Base-by-base conservation (phyloP, 305 asterid species). In the Ilex paraguariensis region DNA sequence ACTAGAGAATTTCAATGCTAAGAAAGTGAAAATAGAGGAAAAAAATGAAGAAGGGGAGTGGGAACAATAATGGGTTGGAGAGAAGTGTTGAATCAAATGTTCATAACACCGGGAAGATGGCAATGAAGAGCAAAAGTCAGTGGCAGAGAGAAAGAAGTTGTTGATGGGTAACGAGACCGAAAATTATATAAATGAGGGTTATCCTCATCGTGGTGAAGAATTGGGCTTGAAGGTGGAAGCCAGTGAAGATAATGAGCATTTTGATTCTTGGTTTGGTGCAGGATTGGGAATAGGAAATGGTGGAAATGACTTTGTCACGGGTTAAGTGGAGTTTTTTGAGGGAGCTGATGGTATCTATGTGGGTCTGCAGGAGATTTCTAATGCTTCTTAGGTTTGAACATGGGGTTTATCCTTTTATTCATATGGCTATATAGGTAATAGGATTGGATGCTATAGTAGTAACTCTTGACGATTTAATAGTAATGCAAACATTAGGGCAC, bases 111-210 rank as follows among this genome's bases (percentile, higher is more conserved):
- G 58, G 57, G 65, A 60, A 58, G 53, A 54, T 13, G 52, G 54
- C 66, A 21, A 57, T 7, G 68, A 71, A 60, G 75, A 81, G 78
- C 78, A 66, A 62, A 82, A 77, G 63, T 63, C 71, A 14, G 79
- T 66, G 64, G 77, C 74, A 0, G 74, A 56, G 74, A 63, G 60
- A 54, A 66, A 65, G 0, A 79, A 77, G 73, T 82, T 79, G 76
- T 33, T 77, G 71, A 59, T 76, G 74, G 90, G 90, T 33, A 77
- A 72, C 67, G 86, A 89, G 68, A 16, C 61, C 16, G 70, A 32
- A 65, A 63, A 73, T 15, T 62, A 69, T 5, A 56, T 36, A 49
- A 44, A 54, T 31, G 72, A 65, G 48, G 68, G 63, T 54, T 15
- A 40, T 15, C 4, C 56, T 31, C 61, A 59, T 54, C 59, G 60